Percentiles rank a stretch among this genome's conserved stretches.
Conservation (phyloP, 1,284 basidiomycete species). For the Boletus semigastroideus region DNA sequence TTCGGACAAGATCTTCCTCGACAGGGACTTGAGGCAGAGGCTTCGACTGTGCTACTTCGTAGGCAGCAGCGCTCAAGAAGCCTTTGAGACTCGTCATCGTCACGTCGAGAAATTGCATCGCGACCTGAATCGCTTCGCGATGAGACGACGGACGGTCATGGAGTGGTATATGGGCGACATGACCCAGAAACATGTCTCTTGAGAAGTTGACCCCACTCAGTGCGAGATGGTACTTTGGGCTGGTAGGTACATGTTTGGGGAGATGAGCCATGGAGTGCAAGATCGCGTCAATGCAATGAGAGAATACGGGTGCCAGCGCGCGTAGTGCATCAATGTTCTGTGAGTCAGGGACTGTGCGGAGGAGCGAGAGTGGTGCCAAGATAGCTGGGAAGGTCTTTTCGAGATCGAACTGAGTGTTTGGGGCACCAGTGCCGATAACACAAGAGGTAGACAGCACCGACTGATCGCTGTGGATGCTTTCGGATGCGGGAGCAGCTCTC, state of each 20-base stretch:
- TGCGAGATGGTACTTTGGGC: slow-evolving; percentile 25
- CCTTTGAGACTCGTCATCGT: slow-evolving; percentile 28
- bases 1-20: background rate
- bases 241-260: slow-evolving; percentile 19
- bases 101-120: slow-evolving; percentile 28
- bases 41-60: slow-evolving; percentile 30
- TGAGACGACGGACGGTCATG: slow-evolving; percentile 3
- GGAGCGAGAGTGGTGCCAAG: slow-evolving; percentile 25
- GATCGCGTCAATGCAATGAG: slow-evolving; percentile 27
- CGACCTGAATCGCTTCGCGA: slow-evolving; percentile 15
- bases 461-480: slow-evolving; percentile 16
- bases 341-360: slow-evolving; percentile 17
- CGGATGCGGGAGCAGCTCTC: slow-evolving; percentile 4
- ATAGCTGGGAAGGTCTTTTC: slow-evolving; percentile 35
- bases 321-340: slow-evolving; percentile 29
- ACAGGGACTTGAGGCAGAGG: slow-evolving; percentile 27
- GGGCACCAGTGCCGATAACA: background rate
- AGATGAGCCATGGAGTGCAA: slow-evolving; percentile 27
- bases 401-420: slow-evolving; percentile 25
- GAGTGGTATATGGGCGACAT: slow-evolving; percentile 19
- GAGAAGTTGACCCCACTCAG: slow-evolving; percentile 24
- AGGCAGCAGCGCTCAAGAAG: slow-evolving; percentile 25
- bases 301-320: slow-evolving; percentile 26
- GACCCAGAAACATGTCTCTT: slow-evolving; percentile 24
- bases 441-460: slow-evolving; percentile 10